Base-by-base conservation (phyloP, 768 basidiomycete species). In the Vishniacozyma victoriae region DNA sequence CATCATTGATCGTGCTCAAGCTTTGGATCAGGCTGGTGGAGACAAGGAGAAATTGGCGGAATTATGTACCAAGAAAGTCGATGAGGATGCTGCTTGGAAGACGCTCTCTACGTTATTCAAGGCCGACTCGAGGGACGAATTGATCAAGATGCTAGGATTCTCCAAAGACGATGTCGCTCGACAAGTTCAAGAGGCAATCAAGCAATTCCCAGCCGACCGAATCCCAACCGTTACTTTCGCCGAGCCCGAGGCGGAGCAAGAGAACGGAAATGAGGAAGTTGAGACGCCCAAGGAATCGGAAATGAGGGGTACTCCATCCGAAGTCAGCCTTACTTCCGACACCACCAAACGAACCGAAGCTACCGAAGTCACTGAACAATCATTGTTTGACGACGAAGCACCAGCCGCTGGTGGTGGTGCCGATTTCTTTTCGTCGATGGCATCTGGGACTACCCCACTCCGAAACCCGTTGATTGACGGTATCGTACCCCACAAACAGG, bases 61-160 rank as follows among this genome's bases (percentile, higher is more conserved):
- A 1, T 86, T 93, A 57, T 85, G 86, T n/a, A 78, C 84, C 56
- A 78, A 48, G 31, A 62, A 29, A 44, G 52, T 46, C 4, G 54
- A 53, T 3, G 74, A 74, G 43, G 82, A 80, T 13, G 59, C 69
- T 19, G 79, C 82, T 5, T 95, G 91, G 91, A 90, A 84, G 67
- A 88, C 90, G 0, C 71, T 96, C n/a, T 58, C 64, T 22, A 64
- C 64, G 20, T 75, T 97, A 20, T 96, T 95, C 80, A 81, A 82
- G 56, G 83, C 89, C 0, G 80, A 92, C 67, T 90, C 89, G 7
- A 76, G 89, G 45, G 87, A 92, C 22, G 90, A 96, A 72, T 77
- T 97, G 4, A 84, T 97, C 41, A 84, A 84, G 2, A 73, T 96
- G 1, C 78, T 99, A 13, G 93, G 92, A 0, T 96, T 92, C 71